Percentiles rank a stretch among this genome's conserved stretches.
phyloP scores from a whole-genome alignment of 2,329 filamentous ascomycete species.

The Monosporascus sp. region DNA sequence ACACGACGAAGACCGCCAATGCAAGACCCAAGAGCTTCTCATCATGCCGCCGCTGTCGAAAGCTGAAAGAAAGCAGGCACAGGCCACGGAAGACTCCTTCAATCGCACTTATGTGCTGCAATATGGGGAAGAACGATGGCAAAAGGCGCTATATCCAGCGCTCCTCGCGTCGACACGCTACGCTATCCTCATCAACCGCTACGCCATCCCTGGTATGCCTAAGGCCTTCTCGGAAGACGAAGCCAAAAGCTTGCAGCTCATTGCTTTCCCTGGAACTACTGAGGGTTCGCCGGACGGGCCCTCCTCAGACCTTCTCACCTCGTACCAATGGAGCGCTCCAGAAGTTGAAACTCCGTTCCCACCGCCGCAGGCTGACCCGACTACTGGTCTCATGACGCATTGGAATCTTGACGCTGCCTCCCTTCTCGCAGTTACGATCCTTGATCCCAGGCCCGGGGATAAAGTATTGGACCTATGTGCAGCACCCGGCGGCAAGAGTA shows the following conservation, averaged over 20 bases:
- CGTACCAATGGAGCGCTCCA: constrained; percentile 14
- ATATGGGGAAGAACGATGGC: constrained; percentile 22
- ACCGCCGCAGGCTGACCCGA: constrained; percentile 13
- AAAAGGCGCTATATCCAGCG: constrained; percentile 19
- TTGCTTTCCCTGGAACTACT: constrained; percentile 9
- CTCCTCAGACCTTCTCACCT: neutral
- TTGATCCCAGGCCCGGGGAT: constrained; percentile 29
- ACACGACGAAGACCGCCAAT: too few species aligned
- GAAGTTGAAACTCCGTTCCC: constrained; percentile 17
- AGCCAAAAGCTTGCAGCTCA: constrained; percentile 6
- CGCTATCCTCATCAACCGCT: constrained; percentile 22
- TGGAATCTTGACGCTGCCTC: constrained; percentile 28
- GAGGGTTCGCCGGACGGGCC: neutral
- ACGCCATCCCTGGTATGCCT: constrained; percentile 9
- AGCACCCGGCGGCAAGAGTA: constrained; percentile 31
- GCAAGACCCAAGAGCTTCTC: too few species aligned
- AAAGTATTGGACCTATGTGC: constrained; percentile 36
- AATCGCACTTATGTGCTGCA: constrained; percentile 18
- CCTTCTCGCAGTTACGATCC: constrained; percentile 24
- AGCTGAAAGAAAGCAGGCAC: constrained; percentile 19
- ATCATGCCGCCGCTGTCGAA: constrained; percentile 22
- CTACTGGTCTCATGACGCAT: constrained; percentile 19
- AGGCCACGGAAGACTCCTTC: constrained; percentile 21
- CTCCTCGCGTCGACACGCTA: constrained; percentile 21
- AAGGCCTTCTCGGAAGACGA: constrained; percentile 11